These are phyloP conservation scores for Daldinia loculata DNA, from an alignment of 495 filamentous ascomycete species.

Conservation along the genomic window DNA sequence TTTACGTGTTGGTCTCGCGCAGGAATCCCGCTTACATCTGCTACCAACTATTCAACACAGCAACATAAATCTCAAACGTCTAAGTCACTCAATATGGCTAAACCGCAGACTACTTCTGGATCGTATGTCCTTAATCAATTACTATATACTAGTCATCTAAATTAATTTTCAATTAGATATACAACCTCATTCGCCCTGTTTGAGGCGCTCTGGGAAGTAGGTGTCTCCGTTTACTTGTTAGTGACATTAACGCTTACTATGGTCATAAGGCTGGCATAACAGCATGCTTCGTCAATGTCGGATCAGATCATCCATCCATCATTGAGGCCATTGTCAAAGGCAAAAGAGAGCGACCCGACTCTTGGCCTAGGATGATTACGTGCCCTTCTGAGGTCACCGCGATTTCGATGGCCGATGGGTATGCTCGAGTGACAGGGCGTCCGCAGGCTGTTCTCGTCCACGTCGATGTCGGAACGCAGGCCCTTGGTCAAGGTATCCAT, in stretches of 20 bases:
- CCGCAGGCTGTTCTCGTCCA: slow-evolving; percentile 82
- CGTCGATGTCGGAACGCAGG: slow-evolving; percentile 84
- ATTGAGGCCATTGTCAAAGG: slow-evolving; percentile 81
- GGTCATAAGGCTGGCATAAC: slow-evolving; percentile 66
- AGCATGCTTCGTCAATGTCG: slow-evolving; percentile 79
- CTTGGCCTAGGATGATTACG: slow-evolving; percentile 78
- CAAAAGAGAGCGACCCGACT: slow-evolving; percentile 53
- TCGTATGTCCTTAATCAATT: slow-evolving; percentile 3
- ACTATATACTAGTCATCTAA: background rate
- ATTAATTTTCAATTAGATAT: slow-evolving; percentile 49
- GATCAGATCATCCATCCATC: slow-evolving; percentile 79
- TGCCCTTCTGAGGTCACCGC: slow-evolving; percentile 75
- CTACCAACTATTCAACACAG: background rate
- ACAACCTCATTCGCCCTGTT: slow-evolving; percentile 82
- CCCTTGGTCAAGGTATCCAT: slow-evolving; percentile 78
- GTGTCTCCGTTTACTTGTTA: background rate
- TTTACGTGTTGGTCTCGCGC: background rate
- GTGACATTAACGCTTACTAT: slow-evolving; percentile 6
- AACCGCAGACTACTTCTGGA: background rate
- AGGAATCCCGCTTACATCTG: background rate
- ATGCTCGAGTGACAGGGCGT: slow-evolving; percentile 73
- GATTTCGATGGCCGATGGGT: slow-evolving; percentile 83
- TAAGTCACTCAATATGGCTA: background rate
- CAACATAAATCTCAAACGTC: background rate
- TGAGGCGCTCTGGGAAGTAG: slow-evolving; percentile 74